A percentile compares a stretch with the other conserved stretches of the same genome.
These are phyloP conservation scores for Sesbania bispinosa DNA, from an alignment of 306 rosid species.

Conservation along the genomic window DNA sequence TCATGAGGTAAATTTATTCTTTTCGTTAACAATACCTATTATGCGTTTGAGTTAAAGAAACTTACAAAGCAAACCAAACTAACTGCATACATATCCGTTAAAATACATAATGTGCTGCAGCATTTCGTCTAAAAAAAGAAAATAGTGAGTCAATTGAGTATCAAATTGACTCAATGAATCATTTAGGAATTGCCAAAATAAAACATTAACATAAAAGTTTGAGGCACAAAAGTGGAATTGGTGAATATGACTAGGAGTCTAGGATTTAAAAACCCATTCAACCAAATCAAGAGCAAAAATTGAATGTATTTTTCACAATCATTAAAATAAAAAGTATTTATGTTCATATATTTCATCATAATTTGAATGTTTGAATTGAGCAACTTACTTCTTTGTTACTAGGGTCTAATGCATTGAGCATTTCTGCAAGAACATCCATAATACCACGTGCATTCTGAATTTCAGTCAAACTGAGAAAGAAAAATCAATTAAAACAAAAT, in stretches of 20 bases:
- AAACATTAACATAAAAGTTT: background rate
- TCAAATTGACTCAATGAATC: background rate
- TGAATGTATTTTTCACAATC: background rate
- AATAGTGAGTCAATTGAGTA: background rate
- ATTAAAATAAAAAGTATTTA: background rate
- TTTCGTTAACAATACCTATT: background rate
- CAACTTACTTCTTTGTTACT: constrained; percentile 73
- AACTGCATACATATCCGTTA: background rate
- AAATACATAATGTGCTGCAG: background rate
- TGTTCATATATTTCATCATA: constrained; percentile 11
- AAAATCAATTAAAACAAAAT: constrained; percentile 22
- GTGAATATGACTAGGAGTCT: background rate
- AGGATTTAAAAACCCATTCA: constrained; percentile 1
- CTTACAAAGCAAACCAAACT: constrained; percentile 4
- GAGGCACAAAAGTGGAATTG: background rate
- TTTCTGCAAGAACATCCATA: constrained; percentile 94
- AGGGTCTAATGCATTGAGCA: constrained; percentile 90
- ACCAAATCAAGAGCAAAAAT: background rate
- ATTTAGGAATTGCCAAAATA: background rate
- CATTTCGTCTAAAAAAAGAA: background rate
- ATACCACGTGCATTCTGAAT: constrained; percentile 97
- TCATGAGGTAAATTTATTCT: background rate
- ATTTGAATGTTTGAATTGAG: constrained; percentile 4
- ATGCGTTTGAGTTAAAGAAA: background rate
- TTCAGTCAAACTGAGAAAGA: constrained; percentile 69